Evolutionary conservation across 768 basidiomycete genomes (phyloP), one percentile per base, ranked within the genome.

Genomic region (Psilocybe subaeruginosa): DNA sequence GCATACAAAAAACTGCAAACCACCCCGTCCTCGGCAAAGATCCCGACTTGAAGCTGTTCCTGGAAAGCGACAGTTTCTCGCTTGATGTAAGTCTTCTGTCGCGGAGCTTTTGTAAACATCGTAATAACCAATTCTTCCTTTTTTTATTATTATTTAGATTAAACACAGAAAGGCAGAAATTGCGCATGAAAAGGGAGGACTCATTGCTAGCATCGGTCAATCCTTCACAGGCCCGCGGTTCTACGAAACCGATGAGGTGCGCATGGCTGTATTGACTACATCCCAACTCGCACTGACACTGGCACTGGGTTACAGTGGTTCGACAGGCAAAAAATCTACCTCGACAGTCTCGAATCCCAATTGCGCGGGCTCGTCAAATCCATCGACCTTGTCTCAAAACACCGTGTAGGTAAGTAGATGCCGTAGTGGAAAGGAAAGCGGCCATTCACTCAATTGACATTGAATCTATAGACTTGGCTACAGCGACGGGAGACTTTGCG

Each of bases 21-120:
- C 97, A 99, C 71, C 95, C 96, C 0, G 87, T 96, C 4, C 76
- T 99, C 23, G 85, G 87, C 59, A 92, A 92, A 71, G 97, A 99
- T 69, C 73, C 89, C 2, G 97, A 98, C 72, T 72, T 99, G 66
- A 90, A 85, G 73, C 70, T 95, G 61, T 99, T 99, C 77, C 76
- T 99, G 70, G 97, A 99, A 73, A 92, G 90, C 68, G 97, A 99
- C 72, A 89, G 85, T 4, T 98, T 99, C 73, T 78, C 90, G 11
- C 77, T 95, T 58, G 97, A 99, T 75, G 94, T 95, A 54, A 74
- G 94, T 77, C 23, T 53, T 7, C 23, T 51, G 14, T 54, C 27
- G n/a, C 37, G 33, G n/a, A 14, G 37, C 23, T 35, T 37, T 27
- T 47, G 4, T 37, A 16, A 49, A 9, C 45, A 23, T 57, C 31